Evolutionary conservation across 306 rosid genomes (phyloP), one percentile per base, ranked within the genome.

Genomic region (Lotus japonicus): DNA sequence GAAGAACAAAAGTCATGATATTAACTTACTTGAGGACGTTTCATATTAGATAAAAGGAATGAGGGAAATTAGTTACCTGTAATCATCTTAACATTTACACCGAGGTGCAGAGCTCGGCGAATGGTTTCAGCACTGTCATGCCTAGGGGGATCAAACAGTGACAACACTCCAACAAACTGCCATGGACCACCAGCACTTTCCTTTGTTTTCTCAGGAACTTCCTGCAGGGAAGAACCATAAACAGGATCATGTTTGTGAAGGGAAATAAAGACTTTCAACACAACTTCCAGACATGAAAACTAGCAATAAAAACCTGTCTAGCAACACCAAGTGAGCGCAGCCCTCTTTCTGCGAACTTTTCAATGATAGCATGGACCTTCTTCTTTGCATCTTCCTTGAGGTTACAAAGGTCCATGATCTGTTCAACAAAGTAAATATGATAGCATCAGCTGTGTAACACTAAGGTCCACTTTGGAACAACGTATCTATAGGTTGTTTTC

Each of bases 61-160:
- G 23, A 67, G 13, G 4, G 16, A 36, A 28, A 56, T 41, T 61
- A 64, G 19, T 73, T 79, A 94, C 99, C 99, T 12, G 99, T 94
- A 82, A 94, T 94, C 99, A 94, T 90, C 90, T 94, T 94, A 77
- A 94, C 99, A 81, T 94, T 94, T 19, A 94, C 99, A 39, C 99
- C 99, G 8, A 94, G 96, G 68, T 90, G 73, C 58, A 90, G 99
- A 80, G 97, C 99, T 75, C 79, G 63, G 8, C 99, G 87, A 52
- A 94, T 94, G 67, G 99, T 94, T 80, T 94, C 99, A 7, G 92
- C 99, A 87, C 99, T 94, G 59, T 94, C 99, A 48, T 94, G 97
- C 66, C 99, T 81, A 5, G 99, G 99, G 44, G 99, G 99, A 56
- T 95, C 99, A 28, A 95, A 95, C 56, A 95, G 86, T 5, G 99